Evolutionary conservation across 2,329 filamentous ascomycete species (phyloP).

Genomic region (Claviceps monticola): DNA sequence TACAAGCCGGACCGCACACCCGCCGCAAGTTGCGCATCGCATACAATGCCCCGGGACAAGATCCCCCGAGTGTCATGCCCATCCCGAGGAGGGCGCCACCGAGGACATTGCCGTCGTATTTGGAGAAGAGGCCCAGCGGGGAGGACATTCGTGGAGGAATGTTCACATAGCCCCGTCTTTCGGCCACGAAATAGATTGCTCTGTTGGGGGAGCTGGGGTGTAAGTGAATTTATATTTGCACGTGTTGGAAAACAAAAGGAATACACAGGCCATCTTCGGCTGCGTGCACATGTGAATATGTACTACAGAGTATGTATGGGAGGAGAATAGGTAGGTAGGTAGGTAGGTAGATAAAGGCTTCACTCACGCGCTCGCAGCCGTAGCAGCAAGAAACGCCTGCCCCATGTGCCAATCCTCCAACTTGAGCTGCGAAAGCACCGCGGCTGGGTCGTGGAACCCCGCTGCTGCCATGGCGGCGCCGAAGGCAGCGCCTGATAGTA

Average conservation of each 20-base stretch:
- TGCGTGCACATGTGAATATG: neutral
- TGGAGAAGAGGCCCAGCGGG: slow-evolving; percentile 35
- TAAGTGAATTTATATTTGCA: neutral
- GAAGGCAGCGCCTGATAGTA: slow-evolving; percentile 40
- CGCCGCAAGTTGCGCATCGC: slow-evolving; percentile 43
- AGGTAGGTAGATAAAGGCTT: neutral
- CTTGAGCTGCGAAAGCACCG: slow-evolving; percentile 47
- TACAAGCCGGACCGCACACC: slow-evolving; percentile 37
- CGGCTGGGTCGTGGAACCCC: slow-evolving; percentile 44
- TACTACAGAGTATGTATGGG: neutral
- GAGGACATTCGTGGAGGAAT: slow-evolving; percentile 36
- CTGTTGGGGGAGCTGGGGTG: slow-evolving; percentile 16
- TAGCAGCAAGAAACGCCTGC: slow-evolving; percentile 48
- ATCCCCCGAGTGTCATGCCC: slow-evolving; percentile 53
- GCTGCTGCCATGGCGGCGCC: slow-evolving; percentile 46
- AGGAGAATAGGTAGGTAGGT: neutral
- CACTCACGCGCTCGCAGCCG: slow-evolving; percentile 46
- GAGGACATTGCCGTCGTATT: slow-evolving; percentile 50
- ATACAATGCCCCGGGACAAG: slow-evolving; percentile 52
- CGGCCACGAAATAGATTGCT: slow-evolving; percentile 30
- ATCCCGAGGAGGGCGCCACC: slow-evolving; percentile 47
- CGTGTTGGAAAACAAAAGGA: neutral
- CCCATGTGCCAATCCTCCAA: slow-evolving; percentile 52
- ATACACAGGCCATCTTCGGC: neutral
- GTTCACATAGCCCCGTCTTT: slow-evolving; percentile 27